Evolutionary conservation across 2,329 filamentous ascomycete species (phyloP).

Genomic region (Calonectria ilicicola): DNA sequence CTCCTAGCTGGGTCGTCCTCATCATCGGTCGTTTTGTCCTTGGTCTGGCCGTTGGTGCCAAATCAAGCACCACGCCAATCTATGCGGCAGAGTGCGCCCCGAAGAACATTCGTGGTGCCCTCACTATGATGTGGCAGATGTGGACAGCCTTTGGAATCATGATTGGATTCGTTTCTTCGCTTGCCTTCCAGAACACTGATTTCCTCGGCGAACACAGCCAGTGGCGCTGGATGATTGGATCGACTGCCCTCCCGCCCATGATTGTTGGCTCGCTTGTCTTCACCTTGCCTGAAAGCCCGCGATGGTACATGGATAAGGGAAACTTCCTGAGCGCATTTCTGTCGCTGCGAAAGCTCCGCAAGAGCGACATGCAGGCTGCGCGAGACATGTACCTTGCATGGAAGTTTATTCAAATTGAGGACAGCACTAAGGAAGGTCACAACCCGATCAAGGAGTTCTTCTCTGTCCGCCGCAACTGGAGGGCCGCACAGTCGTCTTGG

Average conservation of each 20-base stretch:
- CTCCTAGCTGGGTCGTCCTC: conserved; percentile 66
- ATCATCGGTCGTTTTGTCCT: conserved; percentile 74
- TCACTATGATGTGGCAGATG: conserved; percentile 81
- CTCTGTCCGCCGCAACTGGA: conserved; percentile 44
- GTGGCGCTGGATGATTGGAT: conserved; percentile 73
- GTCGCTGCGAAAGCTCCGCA: conserved; percentile 59
- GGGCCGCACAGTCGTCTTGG: conserved; percentile 48
- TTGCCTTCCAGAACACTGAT: conserved; percentile 63
- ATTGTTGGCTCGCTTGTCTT: conserved; percentile 70
- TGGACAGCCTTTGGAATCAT: conserved; percentile 53
- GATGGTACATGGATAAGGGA: conserved; percentile 60
- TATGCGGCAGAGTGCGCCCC: conserved; percentile 80
- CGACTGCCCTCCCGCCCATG: conserved; percentile 66
- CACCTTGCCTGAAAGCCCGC: conserved; percentile 69
- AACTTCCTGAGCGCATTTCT: conserved; percentile 57
- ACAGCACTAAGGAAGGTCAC: conserved; percentile 38
- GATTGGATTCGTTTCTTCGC: conserved; percentile 63
- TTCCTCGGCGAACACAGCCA: conserved; percentile 53
- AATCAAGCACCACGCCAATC: conserved; percentile 74
- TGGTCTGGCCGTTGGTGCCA: conserved; percentile 76
- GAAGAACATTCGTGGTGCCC: conserved; percentile 74
- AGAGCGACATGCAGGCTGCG: conserved; percentile 59
- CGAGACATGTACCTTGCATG: conserved; percentile 63
- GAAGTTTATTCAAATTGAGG: conserved; percentile 47
- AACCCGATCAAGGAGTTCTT: conserved; percentile 45